Evolutionary conservation across 176 grass and related monocot genomes (phyloP).

Genomic region (Elymus sibiricus): DNA sequence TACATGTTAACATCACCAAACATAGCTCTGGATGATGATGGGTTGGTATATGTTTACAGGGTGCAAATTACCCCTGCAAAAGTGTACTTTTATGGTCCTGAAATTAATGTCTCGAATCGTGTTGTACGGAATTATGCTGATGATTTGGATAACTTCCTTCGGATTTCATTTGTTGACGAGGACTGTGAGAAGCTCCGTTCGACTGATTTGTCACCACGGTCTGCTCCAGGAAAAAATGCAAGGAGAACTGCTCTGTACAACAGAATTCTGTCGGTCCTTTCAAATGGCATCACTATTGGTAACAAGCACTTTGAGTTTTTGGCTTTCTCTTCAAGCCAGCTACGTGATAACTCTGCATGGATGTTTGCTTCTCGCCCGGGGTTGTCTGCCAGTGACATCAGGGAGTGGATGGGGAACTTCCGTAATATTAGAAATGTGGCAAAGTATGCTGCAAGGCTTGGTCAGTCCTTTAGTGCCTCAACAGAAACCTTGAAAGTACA

Average conservation of each 20-base stretch:
- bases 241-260: slow-evolving; percentile 59
- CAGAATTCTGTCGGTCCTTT: slow-evolving; percentile 72
- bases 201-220: slow-evolving; percentile 67
- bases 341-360: slow-evolving; percentile 90
- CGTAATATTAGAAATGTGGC: slow-evolving; percentile 76
- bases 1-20: slow-evolving; percentile 25
- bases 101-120: slow-evolving; percentile 95
- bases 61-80: slow-evolving; percentile 89
- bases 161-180: slow-evolving; percentile 90
- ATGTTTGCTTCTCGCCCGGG: slow-evolving; percentile 71
- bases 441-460: slow-evolving; percentile 92
- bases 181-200: slow-evolving; percentile 71
- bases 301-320: slow-evolving; percentile 88
- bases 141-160: slow-evolving; percentile 73
- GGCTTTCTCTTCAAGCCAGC: slow-evolving; percentile 93
- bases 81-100: slow-evolving; percentile 80
- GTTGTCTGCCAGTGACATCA: slow-evolving; percentile 60
- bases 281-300: slow-evolving; percentile 72
- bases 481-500: slow-evolving; percentile 71
- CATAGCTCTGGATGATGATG: slow-evolving; percentile 58
- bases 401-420: slow-evolving; percentile 85
- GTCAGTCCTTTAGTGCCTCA: slow-evolving; percentile 87
- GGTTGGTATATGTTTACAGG: slow-evolving; percentile 79
- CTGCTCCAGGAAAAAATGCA: slow-evolving; percentile 21
- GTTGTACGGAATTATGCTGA: slow-evolving; percentile 49